A percentile compares a stretch with the other conserved stretches of the same genome.
Evolutionary conservation across 257 asterid genomes (phyloP).

Genomic region (Ehretia macrophylla): DNA sequence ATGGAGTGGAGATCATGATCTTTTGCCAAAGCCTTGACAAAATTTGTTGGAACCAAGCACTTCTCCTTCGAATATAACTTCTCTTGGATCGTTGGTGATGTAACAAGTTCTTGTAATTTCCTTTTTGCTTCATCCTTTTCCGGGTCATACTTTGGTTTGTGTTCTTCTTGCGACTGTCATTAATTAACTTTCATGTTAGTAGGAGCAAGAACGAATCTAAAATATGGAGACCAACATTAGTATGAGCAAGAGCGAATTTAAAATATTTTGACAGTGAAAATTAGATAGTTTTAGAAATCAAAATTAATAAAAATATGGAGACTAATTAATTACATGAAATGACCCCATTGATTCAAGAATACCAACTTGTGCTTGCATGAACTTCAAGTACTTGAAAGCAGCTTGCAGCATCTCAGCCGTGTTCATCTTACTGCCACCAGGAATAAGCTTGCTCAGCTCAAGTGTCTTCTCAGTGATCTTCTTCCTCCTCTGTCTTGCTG

Average conservation of each 20-base stretch:
- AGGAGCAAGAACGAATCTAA: no score
- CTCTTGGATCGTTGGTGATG: background rate
- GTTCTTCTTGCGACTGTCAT: background rate
- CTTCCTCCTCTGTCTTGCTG: slow-evolving; percentile 2
- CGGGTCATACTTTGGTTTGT: background rate
- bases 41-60: slow-evolving; percentile 1
- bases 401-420: slow-evolving; percentile 3
- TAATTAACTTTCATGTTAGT: no score
- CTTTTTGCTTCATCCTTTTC: background rate
- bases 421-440: slow-evolving; percentile 3
- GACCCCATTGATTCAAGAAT: background rate
- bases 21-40: slow-evolving; percentile 4
- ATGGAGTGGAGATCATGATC: background rate
- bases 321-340: background rate
- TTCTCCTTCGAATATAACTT: slow-evolving; percentile 1
- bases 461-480: background rate
- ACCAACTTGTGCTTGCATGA: slow-evolving; percentile 6
- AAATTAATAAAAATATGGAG: no score
- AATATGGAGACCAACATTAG: background rate
- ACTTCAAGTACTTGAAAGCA: slow-evolving; percentile 5
- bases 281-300: background rate
- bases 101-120: background rate
- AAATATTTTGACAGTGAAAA: no score
- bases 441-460: slow-evolving; percentile 3
- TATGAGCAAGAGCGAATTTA: background rate